Base-by-base conservation (phyloP, 2,329 filamentous ascomycete genomes). In the Plectosphaerella sp. region DNA sequence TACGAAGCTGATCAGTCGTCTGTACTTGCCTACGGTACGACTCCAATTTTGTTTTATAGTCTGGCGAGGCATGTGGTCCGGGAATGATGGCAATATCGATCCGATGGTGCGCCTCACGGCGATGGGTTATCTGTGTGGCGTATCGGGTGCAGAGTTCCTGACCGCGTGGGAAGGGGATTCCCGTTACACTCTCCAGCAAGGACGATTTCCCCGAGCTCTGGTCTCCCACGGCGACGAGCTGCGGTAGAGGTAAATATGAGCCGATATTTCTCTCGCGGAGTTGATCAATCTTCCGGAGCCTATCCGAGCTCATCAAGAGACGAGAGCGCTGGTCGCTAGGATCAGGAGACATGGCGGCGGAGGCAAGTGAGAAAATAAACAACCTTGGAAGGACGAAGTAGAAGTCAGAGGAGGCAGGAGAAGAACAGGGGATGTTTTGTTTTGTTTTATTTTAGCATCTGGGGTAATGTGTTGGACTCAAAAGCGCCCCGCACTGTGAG, bases 121-220 rank as follows among this genome's bases (percentile, higher is more conserved):
- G 47, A 48, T 48, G 42, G 4, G 56, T 58, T 24, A 64, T 61
- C 41, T 59, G 56, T 7, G 64, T 67, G 4, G 62, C 62, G 39
- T 67, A 65, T 5, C 63, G 58, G 1, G 64, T 67, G 54, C 65
- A 68, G 15, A 68, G 59, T 7, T 60, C 59, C 14, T 62, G 56
- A 24, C 58, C 58, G 1, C 57, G 57, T 4, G 65, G 65, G 46
- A 68, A 68, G 0, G 65, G 63, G 15, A 67, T 66, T 1, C 63
- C 62, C 0, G 61, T 66, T 18, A 66, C n/a, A 18, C 61, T 67
- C 24, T 67, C 65, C 6, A 68, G 54, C 7, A 68, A 52, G 0
- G 66, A 66, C 3, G 60, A 67, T 51, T 68, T 69, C 5, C 66
- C 64, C 1, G 64, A 67, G 53, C 64, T 65, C 37, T 67, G 65